Evolutionary conservation across 2,329 filamentous ascomycete species (phyloP), one percentile per base, ranked within the genome.

Genomic region (Paecilomyces variotii): DNA sequence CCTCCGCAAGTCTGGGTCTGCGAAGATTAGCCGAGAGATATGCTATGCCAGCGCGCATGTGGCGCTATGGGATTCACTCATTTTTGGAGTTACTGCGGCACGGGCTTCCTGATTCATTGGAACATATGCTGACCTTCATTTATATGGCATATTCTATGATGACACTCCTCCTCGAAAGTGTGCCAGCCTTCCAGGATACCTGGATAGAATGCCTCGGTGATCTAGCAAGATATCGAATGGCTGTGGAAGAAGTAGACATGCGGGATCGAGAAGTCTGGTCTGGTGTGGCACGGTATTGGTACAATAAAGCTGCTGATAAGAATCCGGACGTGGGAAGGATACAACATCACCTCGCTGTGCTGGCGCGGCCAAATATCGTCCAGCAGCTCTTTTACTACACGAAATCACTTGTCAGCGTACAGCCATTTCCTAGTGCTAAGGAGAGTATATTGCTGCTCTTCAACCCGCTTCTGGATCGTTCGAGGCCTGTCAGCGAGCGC

Each of bases 201-300:
- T 97, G 93, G 93, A 90, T 96, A 7, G 93, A 97, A 64, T 97
- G 92, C 56, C 76, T 97, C 0, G 93, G 93, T 0, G 92, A 97
- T 68, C 74, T 97, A 0, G 88, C 87, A 0, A 80, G 92, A 24
- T 97, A 95, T 66, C 80, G 87, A 0, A 97, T 97, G 91, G 91
- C 91, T 0, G 91, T 97, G 52, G 92, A 97, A 70, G 89, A 96
- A 49, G 84, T 88, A 27, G 87, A 94, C 61, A 80, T 89, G 24
- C 75, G 82, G 1, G 88, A 93, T 57, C 79, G 89, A 0, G 90
- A 96, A 54, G 84, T 86, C 0, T 97, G 93, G 93, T 89, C 88
- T 0, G 82, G 82, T 0, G 89, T 96, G 0, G 88, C 89, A 0
- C 79, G 87, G 0, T 86, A 87, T 50, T 97, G 93, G 94, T 97